Evolutionary conservation across 495 filamentous ascomycete genomes (phyloP), one percentile per base, ranked within the genome.

Genomic region (Penicillium subrubescens): DNA sequence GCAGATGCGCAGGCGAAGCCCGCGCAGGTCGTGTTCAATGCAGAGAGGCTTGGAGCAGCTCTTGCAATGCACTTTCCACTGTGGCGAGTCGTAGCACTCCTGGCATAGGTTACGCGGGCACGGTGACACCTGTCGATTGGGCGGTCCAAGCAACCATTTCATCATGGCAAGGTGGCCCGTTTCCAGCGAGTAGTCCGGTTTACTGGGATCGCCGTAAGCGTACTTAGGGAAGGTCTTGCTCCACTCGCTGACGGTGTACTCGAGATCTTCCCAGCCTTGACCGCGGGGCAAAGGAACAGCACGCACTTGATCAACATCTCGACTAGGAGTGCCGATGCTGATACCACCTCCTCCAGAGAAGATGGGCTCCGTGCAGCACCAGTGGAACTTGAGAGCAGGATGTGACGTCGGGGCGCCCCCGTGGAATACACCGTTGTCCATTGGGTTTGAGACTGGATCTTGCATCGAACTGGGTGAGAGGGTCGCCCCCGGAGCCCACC

Each of bases 271-370:
- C 74, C 81, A 88, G 34, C 83, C 79, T 59, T 80, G 76, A 14
- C 77, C 80, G 52, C 76, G 78, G 11, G 86, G 86, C 46, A 88
- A 70, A 67, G 86, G 86, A 19, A 81, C 85, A 21, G 85, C 83
- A 27, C 86, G 83, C 11, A 88, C 81, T 51, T 81, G 79, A 56
- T 87, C 84, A 12, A 83, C 82, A 61, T 84, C 83, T 44, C 82
- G 77, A 61, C 77, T 83, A 0, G 78, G 78, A 21, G 84, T 81
- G 14, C 83, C 75, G 41, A 87, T 85, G 55, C 83, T 85, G 64
- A 87, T 87, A 7, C 85, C 84, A 56, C 85, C 86, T n/a, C 86
- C 85, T 5, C 84, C 85, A 19, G 86, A 87, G 68, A 87, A 87
- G 44, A 85, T 82, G 3, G 86, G 86, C 58, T 87, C 84, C n/a